Evolutionary conservation across 768 basidiomycete species (phyloP), one percentile per base, ranked within the genome.

Genomic region (Cystobasidium onofrii): DNA sequence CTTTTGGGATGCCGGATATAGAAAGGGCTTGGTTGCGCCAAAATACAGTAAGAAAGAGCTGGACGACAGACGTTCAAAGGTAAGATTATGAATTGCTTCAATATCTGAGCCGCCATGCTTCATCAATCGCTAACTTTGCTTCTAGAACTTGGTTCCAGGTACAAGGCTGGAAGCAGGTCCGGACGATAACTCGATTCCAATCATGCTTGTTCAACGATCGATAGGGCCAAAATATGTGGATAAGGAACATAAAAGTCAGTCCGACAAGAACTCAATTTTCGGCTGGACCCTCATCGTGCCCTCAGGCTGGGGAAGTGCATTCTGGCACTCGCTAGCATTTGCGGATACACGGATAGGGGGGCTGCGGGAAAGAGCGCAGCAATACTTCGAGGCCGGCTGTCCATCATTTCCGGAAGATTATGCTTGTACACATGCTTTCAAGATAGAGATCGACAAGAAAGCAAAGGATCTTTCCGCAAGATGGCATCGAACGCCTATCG

Each of bases 271-370:
- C n/a, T 50, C 84, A 0, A 82, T 92, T 34, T 88, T 92, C 77
- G 93, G 94, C 44, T 96, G 91, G 89, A 92, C 88, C 9, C 82
- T 99, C 10, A 83, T 96, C 57, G 80, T 95, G 36, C 95, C 95
- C 1, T 84, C 87, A 0, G 92, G 91, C 15, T 98, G 93, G 92
- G 85, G 86, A 0, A 95, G 92, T 88, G 85, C 93, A 0, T 92
- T 98, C 82, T 87, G 90, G 75, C 85, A 84, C 46, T 94, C 93
- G 1, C 85, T 99, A 63, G 84, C 85, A 1, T 88, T 87, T 80
- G 92, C 93, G 0, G 89, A 90, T 25, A 90, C 90, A 0, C 88
- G 92, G 7, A 85, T 95, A 20, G 90, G 86, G 4, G 95, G 94
- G 1, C 89, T 93, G 78, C 86, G 88, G 33, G 92, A 97, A 79